Percentiles rank a stretch among this genome's conserved stretches.
Evolutionary conservation across 1,284 basidiomycete genomes (phyloP).

Genomic region (Meira miltonrushii): DNA sequence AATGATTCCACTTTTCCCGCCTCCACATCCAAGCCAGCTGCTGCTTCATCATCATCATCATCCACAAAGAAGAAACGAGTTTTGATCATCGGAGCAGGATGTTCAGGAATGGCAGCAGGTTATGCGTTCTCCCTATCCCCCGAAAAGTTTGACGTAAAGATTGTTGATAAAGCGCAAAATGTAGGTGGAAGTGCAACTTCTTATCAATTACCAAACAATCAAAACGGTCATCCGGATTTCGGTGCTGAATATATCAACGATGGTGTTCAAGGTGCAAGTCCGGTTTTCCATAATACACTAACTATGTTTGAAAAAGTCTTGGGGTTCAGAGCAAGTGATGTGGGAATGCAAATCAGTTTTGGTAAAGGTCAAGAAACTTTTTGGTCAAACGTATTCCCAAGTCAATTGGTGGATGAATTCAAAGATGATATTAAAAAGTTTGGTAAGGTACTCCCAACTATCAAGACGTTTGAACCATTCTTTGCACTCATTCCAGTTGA

Average conservation of each 20-base stretch:
- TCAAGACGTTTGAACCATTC: conserved; percentile 42
- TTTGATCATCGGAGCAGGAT: conserved; percentile 39
- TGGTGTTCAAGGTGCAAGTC: conserved; percentile 41
- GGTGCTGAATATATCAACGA: conserved; percentile 47
- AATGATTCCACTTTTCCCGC: too few relatives aligned
- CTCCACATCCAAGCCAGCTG: too few relatives aligned
- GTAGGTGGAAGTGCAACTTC: conserved; percentile 45
- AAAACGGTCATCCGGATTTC: conserved; percentile 18
- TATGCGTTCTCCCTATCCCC: conserved; percentile 38
- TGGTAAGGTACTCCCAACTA: conserved; percentile 37
- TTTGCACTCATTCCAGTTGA: conserved; percentile 44
- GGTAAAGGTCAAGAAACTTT: conserved; percentile 42
- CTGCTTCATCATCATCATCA: too few relatives aligned
- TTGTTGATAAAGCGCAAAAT: conserved; percentile 38
- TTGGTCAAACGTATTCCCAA: conserved; percentile 46
- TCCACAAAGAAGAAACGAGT: conserved; percentile 32
- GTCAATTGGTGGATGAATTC: conserved; percentile 39
- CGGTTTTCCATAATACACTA: conserved; percentile 45
- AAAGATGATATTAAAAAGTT: conserved; percentile 42
- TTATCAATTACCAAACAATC: conserved; percentile 32
- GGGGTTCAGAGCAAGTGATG: conserved; percentile 36
- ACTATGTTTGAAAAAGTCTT: conserved; percentile 41
- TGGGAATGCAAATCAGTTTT: conserved; percentile 46
- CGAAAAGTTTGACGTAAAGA: conserved; percentile 32
- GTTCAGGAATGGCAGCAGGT: conserved; percentile 36